These are phyloP conservation scores for Trichoderma polysporum DNA, from an alignment of 2,329 filamentous ascomycete genomes.

Conservation along the genomic window DNA sequence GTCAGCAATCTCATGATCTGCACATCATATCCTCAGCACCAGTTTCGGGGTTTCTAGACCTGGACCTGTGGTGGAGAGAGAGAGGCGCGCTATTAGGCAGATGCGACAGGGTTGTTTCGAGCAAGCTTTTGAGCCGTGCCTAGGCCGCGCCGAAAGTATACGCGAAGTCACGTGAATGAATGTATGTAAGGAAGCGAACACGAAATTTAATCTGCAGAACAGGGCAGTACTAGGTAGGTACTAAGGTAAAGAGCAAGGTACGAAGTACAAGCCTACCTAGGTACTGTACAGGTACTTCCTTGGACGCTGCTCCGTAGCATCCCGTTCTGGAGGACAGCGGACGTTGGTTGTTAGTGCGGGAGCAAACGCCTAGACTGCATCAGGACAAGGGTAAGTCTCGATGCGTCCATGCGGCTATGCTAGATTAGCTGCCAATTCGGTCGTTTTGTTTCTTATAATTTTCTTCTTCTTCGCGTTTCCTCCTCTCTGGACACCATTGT, in stretches of 20 bases:
- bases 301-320: not conserved
- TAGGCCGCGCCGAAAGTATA: not conserved
- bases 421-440: not conserved
- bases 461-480: not conserved
- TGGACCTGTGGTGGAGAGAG: not conserved
- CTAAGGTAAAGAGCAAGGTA: not conserved
- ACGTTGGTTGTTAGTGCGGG: not conserved
- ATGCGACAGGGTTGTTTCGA: not conserved
- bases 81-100: not conserved
- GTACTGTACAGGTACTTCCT: not conserved
- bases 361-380: not conserved
- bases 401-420: not conserved
- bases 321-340: not conserved
- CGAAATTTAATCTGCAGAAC: no score
- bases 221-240: no score
- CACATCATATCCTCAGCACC: not conserved
- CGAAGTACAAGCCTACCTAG: no score
- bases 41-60: not conserved
- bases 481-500: not conserved
- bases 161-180: slow-evolving; percentile 1
- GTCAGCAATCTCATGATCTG: not conserved
- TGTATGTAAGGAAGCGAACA: not conserved
- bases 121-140: no score
- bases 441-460: not conserved
- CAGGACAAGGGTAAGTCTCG: not conserved